Conservation (phyloP, 2,329 filamentous ascomycete genomes). For the Pseudocercospora vitis region DNA sequence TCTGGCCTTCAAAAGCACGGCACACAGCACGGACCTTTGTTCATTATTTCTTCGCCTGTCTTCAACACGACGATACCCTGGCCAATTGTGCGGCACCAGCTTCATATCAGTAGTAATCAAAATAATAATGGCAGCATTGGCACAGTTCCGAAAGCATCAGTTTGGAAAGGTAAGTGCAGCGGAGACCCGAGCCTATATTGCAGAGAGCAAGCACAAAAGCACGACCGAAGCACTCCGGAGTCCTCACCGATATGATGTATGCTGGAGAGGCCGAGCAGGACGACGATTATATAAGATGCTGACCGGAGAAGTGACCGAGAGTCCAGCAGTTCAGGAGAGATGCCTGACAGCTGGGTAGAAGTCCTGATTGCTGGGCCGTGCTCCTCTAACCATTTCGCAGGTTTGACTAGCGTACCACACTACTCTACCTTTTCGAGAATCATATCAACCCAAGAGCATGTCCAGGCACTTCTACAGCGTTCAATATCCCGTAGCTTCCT, state of each 20-base stretch:
- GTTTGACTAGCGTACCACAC: too few species aligned
- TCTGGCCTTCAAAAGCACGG: conserved; percentile 10
- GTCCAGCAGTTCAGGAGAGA: background rate
- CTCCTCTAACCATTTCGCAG: too few species aligned
- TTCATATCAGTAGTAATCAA: conserved; percentile 4
- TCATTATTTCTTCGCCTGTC: background rate
- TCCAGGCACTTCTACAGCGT: too few species aligned
- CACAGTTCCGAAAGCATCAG: too few species aligned
- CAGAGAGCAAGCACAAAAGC: background rate
- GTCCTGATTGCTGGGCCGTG: too few species aligned
- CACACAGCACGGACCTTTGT: conserved; percentile 10
- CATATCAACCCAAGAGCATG: too few species aligned
- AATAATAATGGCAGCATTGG: conserved; percentile 5
- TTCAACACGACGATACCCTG: conserved; percentile 19
- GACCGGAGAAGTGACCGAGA: background rate
- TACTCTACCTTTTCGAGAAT: too few species aligned
- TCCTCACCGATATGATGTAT: background rate
- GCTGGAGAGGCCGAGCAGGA: background rate
- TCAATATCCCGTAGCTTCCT: background rate
- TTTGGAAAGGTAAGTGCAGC: too few species aligned
- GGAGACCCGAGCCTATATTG: background rate
- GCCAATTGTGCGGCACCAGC: background rate
- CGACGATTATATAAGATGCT: background rate
- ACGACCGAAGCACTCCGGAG: background rate
- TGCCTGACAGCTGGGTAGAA: too few species aligned